Evolutionary conservation across 164 flowering plant genomes (phyloP).

Genomic region (Chimonanthus salicifolius): DNA sequence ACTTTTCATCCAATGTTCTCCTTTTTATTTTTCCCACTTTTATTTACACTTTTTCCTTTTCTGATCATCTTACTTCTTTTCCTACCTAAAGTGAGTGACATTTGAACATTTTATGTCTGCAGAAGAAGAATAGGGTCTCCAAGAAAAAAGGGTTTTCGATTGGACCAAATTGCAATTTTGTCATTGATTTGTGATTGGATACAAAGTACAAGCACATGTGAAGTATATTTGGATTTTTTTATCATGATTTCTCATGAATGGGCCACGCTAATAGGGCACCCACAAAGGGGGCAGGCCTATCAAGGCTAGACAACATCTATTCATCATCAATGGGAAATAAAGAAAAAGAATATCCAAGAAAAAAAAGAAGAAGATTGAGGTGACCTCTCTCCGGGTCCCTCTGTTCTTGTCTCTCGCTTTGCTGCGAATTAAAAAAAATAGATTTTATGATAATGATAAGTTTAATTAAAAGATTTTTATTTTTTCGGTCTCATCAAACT

Average conservation of each 20-base stretch:
- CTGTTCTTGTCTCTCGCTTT: too few relatives aligned
- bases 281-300: neutral
- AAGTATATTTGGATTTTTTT: neutral
- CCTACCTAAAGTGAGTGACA: neutral
- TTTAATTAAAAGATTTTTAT: too few relatives aligned
- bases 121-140: neutral
- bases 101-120: neutral
- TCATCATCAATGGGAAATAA: neutral
- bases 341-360: neutral
- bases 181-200: slow-evolving; percentile 1
- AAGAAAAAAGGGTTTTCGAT: neutral
- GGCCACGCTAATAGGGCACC: neutral
- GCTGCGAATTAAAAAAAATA: too few relatives aligned
- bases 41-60: too few relatives aligned
- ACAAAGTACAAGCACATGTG: neutral
- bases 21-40: neutral
- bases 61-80: neutral
- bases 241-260: neutral
- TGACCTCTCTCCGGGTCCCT: neutral
- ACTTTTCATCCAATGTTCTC: neutral
- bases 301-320: neutral
- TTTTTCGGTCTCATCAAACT: too few relatives aligned
- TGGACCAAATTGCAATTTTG: neutral
- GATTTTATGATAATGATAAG: too few relatives aligned
- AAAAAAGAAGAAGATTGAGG: neutral